phyloP scores from a whole-genome alignment of 495 filamentous ascomycete species.

The Lasiosphaeris hirsuta region DNA sequence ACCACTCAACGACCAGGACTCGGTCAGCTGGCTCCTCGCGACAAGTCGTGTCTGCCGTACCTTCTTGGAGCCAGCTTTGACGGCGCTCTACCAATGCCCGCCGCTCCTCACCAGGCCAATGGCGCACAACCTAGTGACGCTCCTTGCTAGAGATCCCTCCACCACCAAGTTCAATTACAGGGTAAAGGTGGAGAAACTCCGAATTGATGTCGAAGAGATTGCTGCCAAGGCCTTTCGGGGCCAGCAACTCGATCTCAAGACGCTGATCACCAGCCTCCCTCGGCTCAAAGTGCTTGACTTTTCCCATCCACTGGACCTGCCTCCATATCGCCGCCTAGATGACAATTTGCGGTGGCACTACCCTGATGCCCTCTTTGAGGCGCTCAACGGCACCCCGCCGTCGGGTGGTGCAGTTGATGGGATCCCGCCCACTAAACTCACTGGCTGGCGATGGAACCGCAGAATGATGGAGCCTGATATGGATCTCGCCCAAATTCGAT shows the following conservation, averaged over 20 bases:
- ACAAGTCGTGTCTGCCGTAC: constrained; percentile 58
- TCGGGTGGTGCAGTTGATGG: background rate
- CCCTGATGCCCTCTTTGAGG: constrained; percentile 55
- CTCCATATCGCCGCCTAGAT: constrained; percentile 52
- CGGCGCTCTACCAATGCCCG: constrained; percentile 67
- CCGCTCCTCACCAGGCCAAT: constrained; percentile 51
- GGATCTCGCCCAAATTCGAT: constrained; percentile 39
- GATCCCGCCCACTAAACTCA: constrained; percentile 41
- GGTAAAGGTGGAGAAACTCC: constrained; percentile 65
- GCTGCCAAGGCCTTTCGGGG: constrained; percentile 29
- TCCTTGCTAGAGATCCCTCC: constrained; percentile 39
- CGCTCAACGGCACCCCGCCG: constrained; percentile 34
- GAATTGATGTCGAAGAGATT: constrained; percentile 55
- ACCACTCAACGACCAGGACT: constrained; percentile 54
- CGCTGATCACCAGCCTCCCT: constrained; percentile 43
- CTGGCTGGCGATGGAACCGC: constrained; percentile 76
- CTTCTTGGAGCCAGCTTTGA: constrained; percentile 72
- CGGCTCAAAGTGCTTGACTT: constrained; percentile 54
- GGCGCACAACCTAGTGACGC: constrained; percentile 36
- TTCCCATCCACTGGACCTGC: constrained; percentile 49
- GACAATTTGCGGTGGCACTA: constrained; percentile 60
- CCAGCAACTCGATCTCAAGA: constrained; percentile 40
- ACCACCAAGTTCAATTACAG: constrained; percentile 51
- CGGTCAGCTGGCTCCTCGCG: constrained; percentile 59
- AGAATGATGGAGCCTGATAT: constrained; percentile 53